phyloP scores from a whole-genome alignment of 192 early-diverging fungal genomes.

The Haplosporangium gracile region DNA sequence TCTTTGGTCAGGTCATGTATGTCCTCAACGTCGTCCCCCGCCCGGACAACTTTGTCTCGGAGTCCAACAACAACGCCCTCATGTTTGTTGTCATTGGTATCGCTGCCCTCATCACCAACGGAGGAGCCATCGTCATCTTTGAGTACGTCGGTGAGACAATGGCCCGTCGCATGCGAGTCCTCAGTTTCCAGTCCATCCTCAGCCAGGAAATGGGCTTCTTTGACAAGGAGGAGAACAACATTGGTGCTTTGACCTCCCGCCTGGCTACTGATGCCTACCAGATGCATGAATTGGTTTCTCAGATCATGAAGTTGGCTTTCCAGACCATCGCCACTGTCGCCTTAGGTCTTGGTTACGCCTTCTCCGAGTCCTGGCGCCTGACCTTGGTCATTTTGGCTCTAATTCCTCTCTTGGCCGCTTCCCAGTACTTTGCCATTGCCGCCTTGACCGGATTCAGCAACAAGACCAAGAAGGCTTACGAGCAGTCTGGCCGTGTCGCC shows the following conservation, averaged over 20 bases:
- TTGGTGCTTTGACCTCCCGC: conserved; percentile 85
- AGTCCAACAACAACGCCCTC: conserved; percentile 63
- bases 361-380: conserved; percentile 70
- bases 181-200: conserved; percentile 70
- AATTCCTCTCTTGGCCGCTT: conserved; percentile 77
- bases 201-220: conserved; percentile 93
- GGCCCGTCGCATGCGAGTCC: conserved; percentile 53
- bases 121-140: conserved; percentile 38
- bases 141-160: conserved; percentile 42
- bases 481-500: conserved; percentile 75
- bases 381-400: conserved; percentile 73
- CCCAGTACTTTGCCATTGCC: conserved; percentile 74
- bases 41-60: conserved; percentile 7
- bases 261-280: conserved; percentile 82
- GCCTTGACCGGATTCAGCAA: conserved; percentile 58
- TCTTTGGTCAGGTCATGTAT: conserved; percentile 59
- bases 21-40: conserved; percentile 4
- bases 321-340: conserved; percentile 51
- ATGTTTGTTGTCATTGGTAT: conserved; percentile 62
- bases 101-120: conserved; percentile 62
- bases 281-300: conserved; percentile 73
- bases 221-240: conserved; percentile 79
- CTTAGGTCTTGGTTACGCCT: conserved; percentile 59
- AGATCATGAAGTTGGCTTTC: conserved; percentile 66
- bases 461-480: conserved; percentile 75